Base-by-base conservation (phyloP, 441 rosid genomes). In the Aquilaria agallochum region DNA sequence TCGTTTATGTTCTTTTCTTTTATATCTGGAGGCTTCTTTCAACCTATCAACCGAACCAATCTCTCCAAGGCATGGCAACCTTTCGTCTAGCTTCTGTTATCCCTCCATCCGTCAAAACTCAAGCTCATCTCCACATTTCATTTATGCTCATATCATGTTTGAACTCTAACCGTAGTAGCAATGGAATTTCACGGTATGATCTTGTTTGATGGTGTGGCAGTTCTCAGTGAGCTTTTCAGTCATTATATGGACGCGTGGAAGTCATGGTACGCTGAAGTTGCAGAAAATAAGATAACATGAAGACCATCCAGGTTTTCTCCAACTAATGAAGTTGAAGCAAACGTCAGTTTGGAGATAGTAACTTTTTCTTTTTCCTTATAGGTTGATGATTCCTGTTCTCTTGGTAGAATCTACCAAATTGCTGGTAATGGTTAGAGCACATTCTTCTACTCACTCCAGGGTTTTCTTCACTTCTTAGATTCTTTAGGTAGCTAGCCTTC, bases 211-310 rank as follows among this genome's bases (percentile, higher is more conserved):
- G 62, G 34, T 62, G 60, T 72, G 77, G 80, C 90, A 91, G 97
- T 71, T 62, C 63, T 91, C 31, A 60, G 68, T 55, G 90, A 85
- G 45, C 90, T 92, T 64, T 78, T 90, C 40, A 80, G 74, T 15
- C 96, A 90, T 66, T 90, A 83, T 76, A 63, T 45, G 76, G 89
- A 84, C 44, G 82, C 97, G 40, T 86, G 90, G 92, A 78, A 77
- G 70, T 66, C 88, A 36, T 90, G 92, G 90, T 75, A 80, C 66
- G 78, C 66, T 51, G 86, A 82, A 83, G 78, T 69, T 55, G 70
- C 76, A 14, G 77, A 65, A 55, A 79, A 81, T 74, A 82, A 77
- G 69, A 63, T 59, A 56, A 58, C 47, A 57, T 58, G 54, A 50
- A 50, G 34, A 59, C 74, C 54, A 59, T 44, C 74, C 55, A 59